Percentiles rank a stretch among this genome's conserved stretches.
phyloP scores from a whole-genome alignment of 129 eudicot species.

The Lonicera japonica region DNA sequence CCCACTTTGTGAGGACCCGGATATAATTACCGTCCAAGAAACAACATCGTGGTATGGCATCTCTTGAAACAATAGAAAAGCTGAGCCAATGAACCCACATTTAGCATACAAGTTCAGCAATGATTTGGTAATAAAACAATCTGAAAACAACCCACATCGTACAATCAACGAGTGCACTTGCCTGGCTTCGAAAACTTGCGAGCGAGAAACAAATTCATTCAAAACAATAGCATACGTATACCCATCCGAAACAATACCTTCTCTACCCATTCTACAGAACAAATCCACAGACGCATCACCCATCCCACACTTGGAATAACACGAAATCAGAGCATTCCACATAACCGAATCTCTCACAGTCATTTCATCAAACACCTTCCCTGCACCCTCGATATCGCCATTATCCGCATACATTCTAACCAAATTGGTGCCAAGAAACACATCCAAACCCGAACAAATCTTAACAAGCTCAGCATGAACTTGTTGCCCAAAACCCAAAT shows the following conservation, averaged over 20 bases:
- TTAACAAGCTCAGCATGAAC: background rate
- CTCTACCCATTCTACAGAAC: background rate
- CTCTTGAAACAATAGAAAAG: background rate
- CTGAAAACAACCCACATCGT: background rate
- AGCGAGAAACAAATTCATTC: conserved; percentile 1
- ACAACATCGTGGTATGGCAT: background rate
- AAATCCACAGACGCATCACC: background rate
- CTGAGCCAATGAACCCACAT: background rate
- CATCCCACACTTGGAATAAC: background rate
- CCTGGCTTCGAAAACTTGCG: background rate
- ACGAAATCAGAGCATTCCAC: background rate
- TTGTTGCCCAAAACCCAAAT: conserved; percentile 2
- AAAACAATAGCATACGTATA: conserved; percentile 4
- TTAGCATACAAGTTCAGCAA: background rate
- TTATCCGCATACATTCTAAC: background rate
- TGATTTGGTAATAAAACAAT: background rate
- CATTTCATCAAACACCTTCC: conserved; percentile 7
- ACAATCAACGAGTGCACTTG: background rate
- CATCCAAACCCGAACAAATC: background rate
- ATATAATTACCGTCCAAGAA: conserved; percentile 3
- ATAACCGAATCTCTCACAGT: background rate
- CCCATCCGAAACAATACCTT: background rate
- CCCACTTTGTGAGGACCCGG: background rate
- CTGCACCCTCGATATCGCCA: background rate
- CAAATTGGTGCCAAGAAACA: background rate